Evolutionary conservation across 768 basidiomycete genomes (phyloP), one percentile per base, ranked within the genome.

Genomic region (Lactifluus echinatus): DNA sequence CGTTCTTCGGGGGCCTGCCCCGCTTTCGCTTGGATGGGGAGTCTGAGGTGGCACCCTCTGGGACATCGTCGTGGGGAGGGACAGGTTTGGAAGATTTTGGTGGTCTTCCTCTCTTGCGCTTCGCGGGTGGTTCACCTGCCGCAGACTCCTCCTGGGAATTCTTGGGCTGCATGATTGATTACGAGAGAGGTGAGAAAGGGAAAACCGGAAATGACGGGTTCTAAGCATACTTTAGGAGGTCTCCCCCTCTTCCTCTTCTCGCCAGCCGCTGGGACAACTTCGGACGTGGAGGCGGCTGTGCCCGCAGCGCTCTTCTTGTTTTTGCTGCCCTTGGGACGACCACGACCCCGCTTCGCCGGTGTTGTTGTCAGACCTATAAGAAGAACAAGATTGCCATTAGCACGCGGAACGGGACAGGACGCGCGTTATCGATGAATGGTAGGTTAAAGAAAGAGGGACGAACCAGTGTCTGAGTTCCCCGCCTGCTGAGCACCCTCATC

Each of bases 291-390:
- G 1, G 67, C 63, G 29, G 70, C 63, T 14, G 68, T 58, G 54
- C 70, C 62, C 58, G 67, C 72, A 68, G 69, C 66, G 63, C 68
- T 70, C 66, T 78, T 79, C 75, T 81, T 82, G 72, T 82, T 82
- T 75, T 89, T 93, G 72, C 87, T 89, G 65, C 92, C 92, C 70
- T 85, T 90, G 59, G 93, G 93, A 63, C 93, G 83, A 53, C 93
- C 93, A 46, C 93, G 80, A 66, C 88, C 83, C 66, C 92, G 84
- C 75, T 91, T 93, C 60, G 68, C 64, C 40, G 80, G 76, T 44
- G 72, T 51, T 57, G 71, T 66, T 36, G 62, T 64, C 52, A 68
- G 60, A 74, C 68, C 55, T 75, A 65, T 63, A 53, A 59, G 63
- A 67, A 67, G 69, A 65, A 69, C 67, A 59, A 68, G 64, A 62